Evolutionary conservation across 2,329 filamentous ascomycete species (phyloP).

Genomic region (Cordyceps cicadae): DNA sequence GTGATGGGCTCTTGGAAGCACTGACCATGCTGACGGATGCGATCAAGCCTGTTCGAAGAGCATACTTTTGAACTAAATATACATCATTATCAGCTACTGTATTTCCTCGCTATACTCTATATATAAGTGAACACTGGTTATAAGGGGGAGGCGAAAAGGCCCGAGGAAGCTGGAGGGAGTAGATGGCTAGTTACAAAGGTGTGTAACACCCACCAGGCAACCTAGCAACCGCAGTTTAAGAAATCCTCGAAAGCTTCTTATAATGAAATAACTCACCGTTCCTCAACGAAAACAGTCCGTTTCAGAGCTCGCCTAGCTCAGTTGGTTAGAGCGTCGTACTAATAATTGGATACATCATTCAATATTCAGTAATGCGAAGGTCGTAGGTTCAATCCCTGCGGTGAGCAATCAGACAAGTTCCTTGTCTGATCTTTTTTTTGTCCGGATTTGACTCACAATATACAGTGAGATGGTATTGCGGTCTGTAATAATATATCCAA

Average conservation of each 20-base stretch:
- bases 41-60: not conserved
- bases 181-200: too few relatives aligned
- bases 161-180: too few relatives aligned
- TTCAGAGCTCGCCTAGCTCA: not conserved
- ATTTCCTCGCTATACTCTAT: too few relatives aligned
- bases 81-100: not conserved
- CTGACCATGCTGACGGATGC: constrained; percentile 8
- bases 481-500: too few relatives aligned
- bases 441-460: too few relatives aligned
- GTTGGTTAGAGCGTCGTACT: constrained; percentile 2
- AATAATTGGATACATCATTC: not conserved
- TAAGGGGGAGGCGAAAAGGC: too few relatives aligned
- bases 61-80: not conserved
- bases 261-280: not conserved
- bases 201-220: too few relatives aligned
- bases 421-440: not conserved
- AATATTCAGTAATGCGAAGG: not conserved
- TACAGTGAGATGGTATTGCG: too few relatives aligned
- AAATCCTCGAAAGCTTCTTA: too few relatives aligned
- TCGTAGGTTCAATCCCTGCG: constrained; percentile 1
- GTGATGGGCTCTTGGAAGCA: constrained; percentile 2
- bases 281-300: not conserved
- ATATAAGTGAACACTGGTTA: too few relatives aligned
- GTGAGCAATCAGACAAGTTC: not conserved
- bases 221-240: too few relatives aligned